phyloP scores from a whole-genome alignment of 345 rosid genomes.

The Eucalyptus fibrosa region DNA sequence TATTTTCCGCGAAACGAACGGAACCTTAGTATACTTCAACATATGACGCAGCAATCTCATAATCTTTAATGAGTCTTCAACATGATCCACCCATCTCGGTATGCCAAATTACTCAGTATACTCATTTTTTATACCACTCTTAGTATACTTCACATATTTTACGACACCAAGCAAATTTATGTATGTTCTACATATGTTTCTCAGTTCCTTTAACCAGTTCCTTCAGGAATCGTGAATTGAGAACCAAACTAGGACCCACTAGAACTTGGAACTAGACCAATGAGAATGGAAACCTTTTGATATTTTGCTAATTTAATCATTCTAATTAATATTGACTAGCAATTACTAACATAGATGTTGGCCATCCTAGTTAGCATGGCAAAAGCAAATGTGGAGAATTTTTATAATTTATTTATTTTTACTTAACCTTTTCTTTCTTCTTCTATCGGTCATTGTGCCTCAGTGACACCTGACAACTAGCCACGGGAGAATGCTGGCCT shows the following conservation, averaged over 20 bases:
- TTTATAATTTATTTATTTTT: too few species aligned
- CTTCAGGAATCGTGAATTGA: fast-evolving
- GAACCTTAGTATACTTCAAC: too few species aligned
- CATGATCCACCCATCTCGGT: not conserved
- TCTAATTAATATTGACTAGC: fast-evolving
- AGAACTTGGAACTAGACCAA: fast-evolving
- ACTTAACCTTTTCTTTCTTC: not conserved
- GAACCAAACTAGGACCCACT: not conserved
- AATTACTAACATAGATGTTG: too few species aligned
- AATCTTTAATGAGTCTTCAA: not conserved
- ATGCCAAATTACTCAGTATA: not conserved
- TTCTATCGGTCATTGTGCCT: too few species aligned
- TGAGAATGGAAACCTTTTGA: not conserved
- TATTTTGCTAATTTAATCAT: not conserved
- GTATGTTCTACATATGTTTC: not conserved
- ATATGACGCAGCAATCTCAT: not conserved
- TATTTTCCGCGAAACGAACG: too few species aligned
- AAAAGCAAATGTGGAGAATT: fast-evolving
- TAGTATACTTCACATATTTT: not conserved
- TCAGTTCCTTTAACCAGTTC: fast-evolving
- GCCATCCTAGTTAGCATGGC: fast-evolving
- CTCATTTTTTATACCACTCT: not conserved
- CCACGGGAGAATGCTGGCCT: fast-evolving
- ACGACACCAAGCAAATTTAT: not conserved
- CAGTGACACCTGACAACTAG: fast-evolving